Evolutionary conservation across 1,284 basidiomycete genomes (phyloP).

Genomic region (Cutaneotrichosporon arboriforme): DNA sequence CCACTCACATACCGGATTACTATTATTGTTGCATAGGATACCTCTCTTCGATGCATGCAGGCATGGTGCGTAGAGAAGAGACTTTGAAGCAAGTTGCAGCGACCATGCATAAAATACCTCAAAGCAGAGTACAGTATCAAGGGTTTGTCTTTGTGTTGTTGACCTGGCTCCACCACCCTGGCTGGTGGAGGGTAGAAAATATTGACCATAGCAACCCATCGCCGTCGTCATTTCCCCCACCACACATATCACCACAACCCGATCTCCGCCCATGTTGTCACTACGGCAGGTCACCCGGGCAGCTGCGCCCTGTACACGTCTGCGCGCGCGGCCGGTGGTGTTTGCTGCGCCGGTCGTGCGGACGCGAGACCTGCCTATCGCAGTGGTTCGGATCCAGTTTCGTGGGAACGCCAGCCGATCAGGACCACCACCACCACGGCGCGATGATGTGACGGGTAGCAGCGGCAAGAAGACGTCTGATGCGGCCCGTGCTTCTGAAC

Average conservation of each 20-base stretch:
- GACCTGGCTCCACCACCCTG: too few species aligned
- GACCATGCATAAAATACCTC: too few species aligned
- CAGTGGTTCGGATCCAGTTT: background rate
- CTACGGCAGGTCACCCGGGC: conserved; percentile 3
- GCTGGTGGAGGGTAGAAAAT: background rate
- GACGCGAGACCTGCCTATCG: background rate
- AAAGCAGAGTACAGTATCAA: too few species aligned
- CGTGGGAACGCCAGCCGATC: background rate
- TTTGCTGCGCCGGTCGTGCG: background rate
- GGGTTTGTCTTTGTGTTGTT: too few species aligned
- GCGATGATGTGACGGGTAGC: too few species aligned
- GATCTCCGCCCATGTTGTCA: conserved; percentile 1
- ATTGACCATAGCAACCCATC: background rate
- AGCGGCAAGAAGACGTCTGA: background rate
- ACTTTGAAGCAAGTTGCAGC: too few species aligned
- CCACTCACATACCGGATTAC: background rate
- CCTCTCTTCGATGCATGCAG: background rate
- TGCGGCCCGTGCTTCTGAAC: too few species aligned
- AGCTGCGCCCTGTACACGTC: background rate
- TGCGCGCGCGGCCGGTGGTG: background rate
- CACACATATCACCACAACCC: conserved; percentile 1
- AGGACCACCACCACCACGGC: background rate
- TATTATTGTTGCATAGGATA: conserved; percentile 2
- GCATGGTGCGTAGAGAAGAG: background rate
- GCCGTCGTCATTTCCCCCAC: conserved; percentile 1